phyloP scores from a whole-genome alignment of 202 grass and related monocot genomes.

The Hordeum pubiflorum region DNA sequence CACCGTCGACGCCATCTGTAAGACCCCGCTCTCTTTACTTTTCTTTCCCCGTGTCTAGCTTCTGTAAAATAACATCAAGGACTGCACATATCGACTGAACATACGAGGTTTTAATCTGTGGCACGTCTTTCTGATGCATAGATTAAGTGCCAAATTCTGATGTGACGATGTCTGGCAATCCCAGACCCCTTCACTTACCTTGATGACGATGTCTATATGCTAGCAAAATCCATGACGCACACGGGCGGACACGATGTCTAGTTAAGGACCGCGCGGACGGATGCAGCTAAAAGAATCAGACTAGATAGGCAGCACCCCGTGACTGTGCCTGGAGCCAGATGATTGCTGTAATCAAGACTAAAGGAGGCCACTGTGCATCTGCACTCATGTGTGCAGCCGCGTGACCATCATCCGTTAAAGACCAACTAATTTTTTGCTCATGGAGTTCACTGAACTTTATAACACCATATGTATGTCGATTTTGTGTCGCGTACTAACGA shows the following conservation, averaged over 20 bases:
- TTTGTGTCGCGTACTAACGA: not conserved
- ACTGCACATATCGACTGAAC: not conserved
- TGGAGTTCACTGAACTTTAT: not conserved
- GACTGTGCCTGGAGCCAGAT: not conserved
- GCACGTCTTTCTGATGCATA: not conserved
- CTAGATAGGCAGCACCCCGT: not conserved
- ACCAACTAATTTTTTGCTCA: not conserved
- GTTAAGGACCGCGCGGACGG: not conserved
- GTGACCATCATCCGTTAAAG: not conserved
- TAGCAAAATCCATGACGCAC: not conserved
- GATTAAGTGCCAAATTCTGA: not conserved
- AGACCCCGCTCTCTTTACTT: not conserved
- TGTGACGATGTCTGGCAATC: not conserved
- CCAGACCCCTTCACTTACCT: not conserved
- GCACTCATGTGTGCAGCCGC: not conserved
- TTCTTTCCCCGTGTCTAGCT: not conserved
- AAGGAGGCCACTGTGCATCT: not conserved
- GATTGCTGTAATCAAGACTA: not conserved
- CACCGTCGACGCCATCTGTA: constrained; percentile 78
- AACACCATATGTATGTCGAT: not conserved
- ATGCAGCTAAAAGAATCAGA: not conserved
- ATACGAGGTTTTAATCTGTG: not conserved
- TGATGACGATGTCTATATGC: not conserved
- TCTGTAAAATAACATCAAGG: not conserved
- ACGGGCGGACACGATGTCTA: not conserved